A percentile compares a stretch with the other conserved stretches of the same genome.
Evolutionary conservation across 257 asterid genomes (phyloP).

Genomic region (Nicotiana tomentosiformis): DNA sequence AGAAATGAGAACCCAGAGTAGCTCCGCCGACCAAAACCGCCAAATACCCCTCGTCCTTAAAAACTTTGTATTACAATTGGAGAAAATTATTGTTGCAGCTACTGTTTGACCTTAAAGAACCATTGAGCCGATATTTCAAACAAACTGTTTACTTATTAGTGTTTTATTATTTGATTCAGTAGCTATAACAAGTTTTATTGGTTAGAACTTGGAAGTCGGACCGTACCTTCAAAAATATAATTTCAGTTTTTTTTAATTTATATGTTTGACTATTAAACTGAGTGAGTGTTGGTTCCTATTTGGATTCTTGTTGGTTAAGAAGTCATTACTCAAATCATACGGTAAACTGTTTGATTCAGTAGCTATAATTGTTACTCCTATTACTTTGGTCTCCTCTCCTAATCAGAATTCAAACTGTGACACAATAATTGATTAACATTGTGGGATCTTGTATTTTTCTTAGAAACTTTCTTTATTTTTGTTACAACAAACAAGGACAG

Average conservation of each 20-base stretch:
- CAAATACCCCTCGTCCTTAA: neutral
- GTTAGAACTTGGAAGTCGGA: neutral
- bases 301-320: neutral
- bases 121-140: neutral
- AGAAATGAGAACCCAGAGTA: neutral
- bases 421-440: neutral
- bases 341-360: neutral
- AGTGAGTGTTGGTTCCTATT: neutral
- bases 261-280: neutral
- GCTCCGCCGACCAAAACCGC: conserved; percentile 3
- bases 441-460: neutral
- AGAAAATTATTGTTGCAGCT: neutral
- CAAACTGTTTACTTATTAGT: neutral
- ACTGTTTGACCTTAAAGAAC: neutral
- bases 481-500: too few relatives aligned
- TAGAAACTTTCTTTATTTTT: neutral
- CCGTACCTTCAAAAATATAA: neutral
- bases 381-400: neutral
- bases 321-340: neutral
- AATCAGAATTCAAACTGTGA: neutral
- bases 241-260: neutral
- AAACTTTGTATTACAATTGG: neutral
- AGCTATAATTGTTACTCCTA: neutral
- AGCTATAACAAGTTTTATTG: neutral
- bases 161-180: neutral